Base-by-base conservation (phyloP, 768 basidiomycete species). In the Udeniomyces megalosporus region DNA sequence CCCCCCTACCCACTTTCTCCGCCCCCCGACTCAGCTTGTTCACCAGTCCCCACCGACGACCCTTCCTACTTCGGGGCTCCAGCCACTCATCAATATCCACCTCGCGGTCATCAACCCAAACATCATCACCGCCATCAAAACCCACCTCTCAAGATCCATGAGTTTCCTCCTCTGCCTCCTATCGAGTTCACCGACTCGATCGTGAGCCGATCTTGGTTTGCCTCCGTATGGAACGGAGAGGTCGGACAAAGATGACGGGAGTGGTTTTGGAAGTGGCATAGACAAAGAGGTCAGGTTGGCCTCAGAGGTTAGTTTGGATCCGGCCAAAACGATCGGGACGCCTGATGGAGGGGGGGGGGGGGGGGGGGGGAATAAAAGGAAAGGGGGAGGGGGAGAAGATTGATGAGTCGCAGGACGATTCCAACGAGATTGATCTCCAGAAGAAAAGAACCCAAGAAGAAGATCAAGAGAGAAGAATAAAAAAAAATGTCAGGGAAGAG, bases 281-380 rank as follows among this genome's bases (percentile, higher is more conserved):
- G 24, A 52, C 17, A 12, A 26, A 26, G 50, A 52, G n/a, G 15
- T 26, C n/a, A 31, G 24, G 50, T 15, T 52, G 50, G 50, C 22
- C n/a, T 17, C 24, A 2, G 73, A 64, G 35, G 72, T 74, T 24
- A 76, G 61, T 53, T 71, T 70, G 15, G 75, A 73, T 1, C 76
- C 76, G 48, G 75, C 75, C 22, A 76, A 35, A 22, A n/a, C 20
- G 42, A 44, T 15, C 20, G 24, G 44, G 31, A 69, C 69, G 35
- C 74, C 75, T 11, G 75, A 75, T 50, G 74, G 74, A 2, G 75
- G 75, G 65, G 75, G 75, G 14, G 74, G 71, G 34, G 72, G 73
- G 0, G 76, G 75, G 12, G 75, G 75, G n/a, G n/a, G n/a, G n/a
- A n/a, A n/a, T n/a, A n/a, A n/a, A n/a, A n/a, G n/a, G n/a, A n/a